phyloP scores from a whole-genome alignment of 1,284 basidiomycete genomes.

The Ustilago vetiveriae region DNA sequence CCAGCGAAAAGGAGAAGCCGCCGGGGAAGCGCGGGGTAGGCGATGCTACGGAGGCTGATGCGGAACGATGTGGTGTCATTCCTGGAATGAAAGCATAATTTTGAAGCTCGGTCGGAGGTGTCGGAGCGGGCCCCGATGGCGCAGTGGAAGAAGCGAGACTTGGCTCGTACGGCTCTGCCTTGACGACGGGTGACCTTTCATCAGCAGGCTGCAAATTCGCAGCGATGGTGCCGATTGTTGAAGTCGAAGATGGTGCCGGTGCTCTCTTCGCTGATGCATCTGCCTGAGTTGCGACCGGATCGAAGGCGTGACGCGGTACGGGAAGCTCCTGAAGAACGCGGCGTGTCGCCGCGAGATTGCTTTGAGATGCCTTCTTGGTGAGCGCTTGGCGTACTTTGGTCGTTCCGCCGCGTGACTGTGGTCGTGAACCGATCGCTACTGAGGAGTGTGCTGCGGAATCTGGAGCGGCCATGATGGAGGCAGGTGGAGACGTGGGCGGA shows the following conservation, averaged over 20 bases:
- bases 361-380: conserved; percentile 12
- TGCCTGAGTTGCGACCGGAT: neutral
- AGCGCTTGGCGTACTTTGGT: neutral
- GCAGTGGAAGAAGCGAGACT: neutral
- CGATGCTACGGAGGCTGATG: conserved; percentile 10
- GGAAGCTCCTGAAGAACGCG: conserved; percentile 32
- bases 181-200: neutral
- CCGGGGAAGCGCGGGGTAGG: conserved; percentile 39
- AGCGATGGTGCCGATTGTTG: neutral
- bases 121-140: conserved; percentile 17
- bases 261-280: too few relatives aligned
- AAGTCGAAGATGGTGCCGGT: neutral
- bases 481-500: conserved; percentile 12
- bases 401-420: neutral
- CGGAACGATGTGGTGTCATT: conserved; percentile 18
- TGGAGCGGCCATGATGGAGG: conserved; percentile 1
- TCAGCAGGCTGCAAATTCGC: neutral
- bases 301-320: conserved; percentile 23
- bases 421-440: neutral
- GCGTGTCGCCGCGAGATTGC: conserved; percentile 16
- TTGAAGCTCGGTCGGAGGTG: conserved; percentile 25
- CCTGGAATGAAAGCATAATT: conserved; percentile 41
- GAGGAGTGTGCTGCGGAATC: neutral
- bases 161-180: conserved; percentile 12
- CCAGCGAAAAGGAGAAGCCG: conserved; percentile 28